Conservation (phyloP, 495 filamentous ascomycete genomes). For the Podospora appendiculata region DNA sequence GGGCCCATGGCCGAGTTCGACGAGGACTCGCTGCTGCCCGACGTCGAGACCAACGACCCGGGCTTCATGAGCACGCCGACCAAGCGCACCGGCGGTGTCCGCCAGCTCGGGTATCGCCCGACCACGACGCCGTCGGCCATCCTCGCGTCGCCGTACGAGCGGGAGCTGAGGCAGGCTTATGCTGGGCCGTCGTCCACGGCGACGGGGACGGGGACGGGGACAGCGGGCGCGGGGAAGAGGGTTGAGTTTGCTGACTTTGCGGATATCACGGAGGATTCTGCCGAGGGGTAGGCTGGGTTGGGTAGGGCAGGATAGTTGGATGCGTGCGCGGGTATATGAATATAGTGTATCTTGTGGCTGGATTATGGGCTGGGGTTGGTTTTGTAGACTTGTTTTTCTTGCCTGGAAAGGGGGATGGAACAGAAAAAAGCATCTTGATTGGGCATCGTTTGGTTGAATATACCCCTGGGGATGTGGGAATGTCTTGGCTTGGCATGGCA, state of each 20-base stretch:
- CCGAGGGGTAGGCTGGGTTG: not conserved
- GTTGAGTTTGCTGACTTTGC: conserved; percentile 23
- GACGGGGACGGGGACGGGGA: not conserved
- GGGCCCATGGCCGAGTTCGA: conserved; percentile 23
- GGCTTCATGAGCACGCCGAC: conserved; percentile 29
- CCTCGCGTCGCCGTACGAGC: conserved; percentile 19
- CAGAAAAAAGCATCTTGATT: no score
- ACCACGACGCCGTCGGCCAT: conserved; percentile 25
- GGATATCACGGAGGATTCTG: conserved; percentile 20
- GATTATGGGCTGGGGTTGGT: no score
- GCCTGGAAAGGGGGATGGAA: no score
- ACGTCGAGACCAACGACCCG: conserved; percentile 7
- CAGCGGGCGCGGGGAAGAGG: conserved; percentile 1
- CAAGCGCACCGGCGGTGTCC: conserved; percentile 13
- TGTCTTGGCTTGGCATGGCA: no score
- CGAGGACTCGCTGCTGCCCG: conserved; percentile 6
- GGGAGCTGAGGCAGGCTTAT: conserved; percentile 18
- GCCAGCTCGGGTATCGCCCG: conserved; percentile 8
- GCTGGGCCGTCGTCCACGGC: not conserved
- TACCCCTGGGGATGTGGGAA: no score
- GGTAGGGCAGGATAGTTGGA: no score
- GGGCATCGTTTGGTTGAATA: no score
- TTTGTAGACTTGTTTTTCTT: no score
- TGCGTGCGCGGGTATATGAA: no score
- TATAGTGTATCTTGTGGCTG: no score